These are phyloP conservation scores for Coniella lustricola DNA, from an alignment of 2,329 filamentous ascomycete genomes.

Conservation along the genomic window DNA sequence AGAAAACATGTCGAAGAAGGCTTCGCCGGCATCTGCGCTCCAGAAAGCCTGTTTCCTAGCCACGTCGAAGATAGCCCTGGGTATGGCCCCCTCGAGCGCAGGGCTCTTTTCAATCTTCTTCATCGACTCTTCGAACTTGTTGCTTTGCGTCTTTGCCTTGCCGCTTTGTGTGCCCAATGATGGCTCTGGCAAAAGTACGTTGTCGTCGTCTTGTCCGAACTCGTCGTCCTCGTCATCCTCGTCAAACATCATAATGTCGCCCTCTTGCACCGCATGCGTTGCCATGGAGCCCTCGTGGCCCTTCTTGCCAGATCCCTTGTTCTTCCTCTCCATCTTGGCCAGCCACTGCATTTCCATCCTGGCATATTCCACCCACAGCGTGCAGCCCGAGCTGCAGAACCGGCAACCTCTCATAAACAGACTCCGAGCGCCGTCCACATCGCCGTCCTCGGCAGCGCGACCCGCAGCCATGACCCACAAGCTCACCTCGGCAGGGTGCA, in stretches of 20 bases:
- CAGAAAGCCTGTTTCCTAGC: constrained; percentile 72
- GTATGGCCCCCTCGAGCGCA: constrained; percentile 86
- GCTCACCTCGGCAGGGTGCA: constrained; percentile 77
- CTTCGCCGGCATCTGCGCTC: constrained; percentile 56
- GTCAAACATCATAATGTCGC: constrained; percentile 40
- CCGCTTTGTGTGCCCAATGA: constrained; percentile 26
- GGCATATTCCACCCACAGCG: constrained; percentile 84
- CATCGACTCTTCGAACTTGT: constrained; percentile 38
- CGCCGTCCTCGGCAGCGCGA: constrained; percentile 69
- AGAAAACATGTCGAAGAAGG: constrained; percentile 75
- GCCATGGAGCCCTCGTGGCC: constrained; percentile 25
- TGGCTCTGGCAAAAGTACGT: constrained; percentile 38
- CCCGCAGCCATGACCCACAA: constrained; percentile 84
- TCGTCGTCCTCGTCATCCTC: constrained; percentile 43
- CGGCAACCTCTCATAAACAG: constrained; percentile 85
- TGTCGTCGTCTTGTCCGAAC: constrained; percentile 35
- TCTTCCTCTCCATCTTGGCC: constrained; percentile 68
- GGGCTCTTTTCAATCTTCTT: constrained; percentile 64
- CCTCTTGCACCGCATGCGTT: constrained; percentile 32
- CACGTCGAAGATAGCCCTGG: constrained; percentile 83
- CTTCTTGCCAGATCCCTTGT: constrained; percentile 52
- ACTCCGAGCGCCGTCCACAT: constrained; percentile 78
- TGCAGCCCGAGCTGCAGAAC: constrained; percentile 71
- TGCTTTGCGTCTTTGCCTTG: constrained; percentile 29
- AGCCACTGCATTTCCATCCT: constrained; percentile 91